Evolutionary conservation across 2,329 filamentous ascomycete species (phyloP).

Genomic region (Elsinoe fawcettii): DNA sequence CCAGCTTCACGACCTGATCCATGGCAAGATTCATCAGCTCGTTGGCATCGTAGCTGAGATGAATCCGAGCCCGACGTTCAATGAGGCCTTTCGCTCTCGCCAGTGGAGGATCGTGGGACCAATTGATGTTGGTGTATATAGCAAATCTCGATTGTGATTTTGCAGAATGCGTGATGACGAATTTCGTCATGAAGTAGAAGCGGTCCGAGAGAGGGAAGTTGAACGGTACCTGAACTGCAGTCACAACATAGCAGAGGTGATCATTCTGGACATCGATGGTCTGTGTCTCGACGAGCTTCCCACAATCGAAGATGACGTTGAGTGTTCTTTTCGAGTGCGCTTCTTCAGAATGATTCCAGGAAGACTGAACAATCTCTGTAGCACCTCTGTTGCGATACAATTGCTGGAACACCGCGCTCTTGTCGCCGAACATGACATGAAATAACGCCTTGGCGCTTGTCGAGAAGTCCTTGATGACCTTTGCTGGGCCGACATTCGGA

Average conservation of each 20-base stretch:
- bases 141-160: constrained; percentile 90
- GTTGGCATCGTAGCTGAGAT: constrained; percentile 63
- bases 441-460: constrained; percentile 92
- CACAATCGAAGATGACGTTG: constrained; percentile 31
- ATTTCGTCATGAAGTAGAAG: constrained; percentile 79
- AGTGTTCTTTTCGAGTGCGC: constrained; percentile 55
- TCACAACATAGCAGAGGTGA: constrained; percentile 58
- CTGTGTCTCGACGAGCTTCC: constrained; percentile 66
- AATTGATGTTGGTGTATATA: constrained; percentile 80
- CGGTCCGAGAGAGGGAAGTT: constrained; percentile 73
- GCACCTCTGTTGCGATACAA: constrained; percentile 78
- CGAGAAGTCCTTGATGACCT: constrained; percentile 75
- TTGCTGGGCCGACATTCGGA: constrained; percentile 66
- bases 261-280: constrained; percentile 62
- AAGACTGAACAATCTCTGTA: constrained; percentile 72
- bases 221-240: constrained; percentile 61
- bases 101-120: constrained; percentile 53
- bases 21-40: constrained; percentile 68
- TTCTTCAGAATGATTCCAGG: constrained; percentile 67
- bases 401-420: constrained; percentile 86
- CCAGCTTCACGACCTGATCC: constrained; percentile 68
- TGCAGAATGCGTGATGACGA: constrained; percentile 86
- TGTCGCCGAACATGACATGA: constrained; percentile 93
- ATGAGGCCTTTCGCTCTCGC: constrained; percentile 45
- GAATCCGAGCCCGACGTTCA: constrained; percentile 61